These are phyloP conservation scores for Penicillium sp. DNA, from an alignment of 2,329 filamentous ascomycete species.

Conservation along the genomic window DNA sequence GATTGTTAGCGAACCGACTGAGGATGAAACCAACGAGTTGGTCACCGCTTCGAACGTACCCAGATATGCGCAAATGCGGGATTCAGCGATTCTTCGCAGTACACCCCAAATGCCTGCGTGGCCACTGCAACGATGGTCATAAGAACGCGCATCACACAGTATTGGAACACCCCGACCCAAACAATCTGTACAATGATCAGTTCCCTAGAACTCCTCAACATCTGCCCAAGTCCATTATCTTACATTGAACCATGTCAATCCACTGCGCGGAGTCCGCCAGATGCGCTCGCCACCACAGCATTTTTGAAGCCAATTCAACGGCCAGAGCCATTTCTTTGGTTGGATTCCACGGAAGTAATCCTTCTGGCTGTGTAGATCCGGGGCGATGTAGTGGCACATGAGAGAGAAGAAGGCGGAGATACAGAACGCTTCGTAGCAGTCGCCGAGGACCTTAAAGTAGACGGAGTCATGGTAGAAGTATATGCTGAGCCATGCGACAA, in stretches of 20 bases:
- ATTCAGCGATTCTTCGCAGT: conserved; percentile 76
- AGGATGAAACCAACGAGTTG: neutral
- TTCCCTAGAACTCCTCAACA: neutral
- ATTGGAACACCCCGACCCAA: conserved; percentile 81
- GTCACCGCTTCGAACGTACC: conserved; percentile 48
- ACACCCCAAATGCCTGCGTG: conserved; percentile 66
- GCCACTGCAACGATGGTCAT: conserved; percentile 78
- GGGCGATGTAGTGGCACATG: conserved; percentile 43
- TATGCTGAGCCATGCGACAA: conserved; percentile 70
- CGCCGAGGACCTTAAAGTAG: conserved; percentile 75
- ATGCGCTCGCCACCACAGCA: conserved; percentile 66
- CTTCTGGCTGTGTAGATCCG: conserved; percentile 75
- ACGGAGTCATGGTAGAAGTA: conserved; percentile 72
- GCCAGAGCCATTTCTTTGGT: conserved; percentile 71
- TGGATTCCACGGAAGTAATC: conserved; percentile 70
- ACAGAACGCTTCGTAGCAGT: conserved; percentile 85
- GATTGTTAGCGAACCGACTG: neutral
- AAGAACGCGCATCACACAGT: conserved; percentile 75
- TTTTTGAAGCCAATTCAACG: conserved; percentile 66
- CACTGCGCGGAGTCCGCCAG: conserved; percentile 71
- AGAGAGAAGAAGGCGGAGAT: conserved; percentile 74
- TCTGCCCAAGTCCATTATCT: neutral
- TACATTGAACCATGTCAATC: conserved; percentile 72
- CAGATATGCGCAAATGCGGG: conserved; percentile 82
- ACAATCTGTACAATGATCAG: conserved; percentile 42